Conservation (phyloP, 208 protist genomes). For the Acanthamoeba sp. region DNA sequence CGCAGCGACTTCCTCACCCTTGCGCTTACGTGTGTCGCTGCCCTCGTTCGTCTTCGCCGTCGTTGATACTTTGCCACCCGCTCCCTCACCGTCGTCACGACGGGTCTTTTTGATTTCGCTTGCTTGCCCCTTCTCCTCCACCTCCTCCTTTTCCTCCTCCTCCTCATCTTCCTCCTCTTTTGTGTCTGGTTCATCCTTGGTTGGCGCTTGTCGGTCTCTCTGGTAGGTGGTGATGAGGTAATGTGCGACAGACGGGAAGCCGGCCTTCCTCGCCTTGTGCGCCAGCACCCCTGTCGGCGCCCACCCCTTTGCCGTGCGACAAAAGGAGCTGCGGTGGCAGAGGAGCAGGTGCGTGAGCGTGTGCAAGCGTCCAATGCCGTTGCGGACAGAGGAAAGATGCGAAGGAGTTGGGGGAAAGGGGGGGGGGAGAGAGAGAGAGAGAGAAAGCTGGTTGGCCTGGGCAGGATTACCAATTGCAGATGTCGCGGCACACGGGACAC, state of each 20-base stretch:
- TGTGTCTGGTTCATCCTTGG: background rate
- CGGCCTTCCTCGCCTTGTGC: background rate
- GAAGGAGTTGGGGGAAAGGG: background rate
- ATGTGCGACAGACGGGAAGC: background rate
- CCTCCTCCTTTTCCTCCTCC: background rate
- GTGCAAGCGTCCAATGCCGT: too few relatives aligned
- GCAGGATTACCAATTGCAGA: background rate
- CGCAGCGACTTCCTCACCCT: background rate
- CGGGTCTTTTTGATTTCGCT: too few relatives aligned
- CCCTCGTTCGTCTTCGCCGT: background rate
- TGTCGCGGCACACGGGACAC: conserved; percentile 1
- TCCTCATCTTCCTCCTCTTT: background rate
- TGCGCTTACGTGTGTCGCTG: background rate
- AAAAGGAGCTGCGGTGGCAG: background rate
- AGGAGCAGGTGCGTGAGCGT: background rate
- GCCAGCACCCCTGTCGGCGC: background rate
- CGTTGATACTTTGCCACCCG: background rate
- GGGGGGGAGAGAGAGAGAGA: background rate
- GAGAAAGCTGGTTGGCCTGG: background rate
- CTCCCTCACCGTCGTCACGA: background rate
- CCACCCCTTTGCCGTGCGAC: background rate
- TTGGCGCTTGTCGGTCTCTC: background rate
- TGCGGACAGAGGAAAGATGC: background rate
- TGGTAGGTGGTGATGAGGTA: conserved; percentile 27
- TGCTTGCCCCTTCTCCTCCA: background rate